A percentile compares a stretch with the other conserved stretches of the same genome.
Evolutionary conservation across 176 grass and related monocot genomes (phyloP).

Genomic region (Neostapfia colusana): DNA sequence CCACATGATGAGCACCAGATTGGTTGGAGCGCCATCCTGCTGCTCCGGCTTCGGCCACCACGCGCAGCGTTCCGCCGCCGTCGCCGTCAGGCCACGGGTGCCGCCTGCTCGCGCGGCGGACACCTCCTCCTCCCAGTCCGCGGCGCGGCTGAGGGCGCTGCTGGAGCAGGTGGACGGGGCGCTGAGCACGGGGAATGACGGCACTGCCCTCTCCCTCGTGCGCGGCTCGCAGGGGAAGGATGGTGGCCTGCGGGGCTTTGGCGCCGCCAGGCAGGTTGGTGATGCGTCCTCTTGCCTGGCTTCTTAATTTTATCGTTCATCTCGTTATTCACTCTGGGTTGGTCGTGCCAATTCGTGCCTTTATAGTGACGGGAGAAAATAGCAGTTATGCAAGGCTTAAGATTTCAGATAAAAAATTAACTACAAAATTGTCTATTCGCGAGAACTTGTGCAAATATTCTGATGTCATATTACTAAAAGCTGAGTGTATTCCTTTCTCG

Average conservation of each 20-base stretch:
- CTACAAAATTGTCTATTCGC: neutral
- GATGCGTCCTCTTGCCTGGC: neutral
- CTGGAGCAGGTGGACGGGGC: slow-evolving; percentile 67
- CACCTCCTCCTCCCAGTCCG: slow-evolving; percentile 33
- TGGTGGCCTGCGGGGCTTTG: slow-evolving; percentile 51
- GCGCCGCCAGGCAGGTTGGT: neutral
- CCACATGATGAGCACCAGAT: too few species aligned
- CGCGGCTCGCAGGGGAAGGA: slow-evolving; percentile 39
- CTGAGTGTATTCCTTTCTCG: neutral
- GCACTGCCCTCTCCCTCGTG: slow-evolving; percentile 46
- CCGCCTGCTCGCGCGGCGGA: slow-evolving; percentile 28
- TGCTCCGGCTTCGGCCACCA: too few species aligned
- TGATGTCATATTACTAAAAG: neutral
- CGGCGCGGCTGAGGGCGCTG: slow-evolving; percentile 22
- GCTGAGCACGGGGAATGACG: slow-evolving; percentile 46
- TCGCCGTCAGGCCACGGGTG: slow-evolving; percentile 9
- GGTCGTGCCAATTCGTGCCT: neutral
- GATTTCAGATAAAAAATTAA: too few species aligned
- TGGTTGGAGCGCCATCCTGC: too few species aligned
- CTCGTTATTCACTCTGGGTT: neutral
- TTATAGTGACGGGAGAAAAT: neutral
- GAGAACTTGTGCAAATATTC: neutral
- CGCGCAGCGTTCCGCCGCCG: too few species aligned
- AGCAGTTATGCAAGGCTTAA: too few species aligned
- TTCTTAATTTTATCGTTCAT: neutral